These are phyloP conservation scores for Pestalotiopsis sp. DNA, from an alignment of 2,329 filamentous ascomycete species.

Conservation along the genomic window DNA sequence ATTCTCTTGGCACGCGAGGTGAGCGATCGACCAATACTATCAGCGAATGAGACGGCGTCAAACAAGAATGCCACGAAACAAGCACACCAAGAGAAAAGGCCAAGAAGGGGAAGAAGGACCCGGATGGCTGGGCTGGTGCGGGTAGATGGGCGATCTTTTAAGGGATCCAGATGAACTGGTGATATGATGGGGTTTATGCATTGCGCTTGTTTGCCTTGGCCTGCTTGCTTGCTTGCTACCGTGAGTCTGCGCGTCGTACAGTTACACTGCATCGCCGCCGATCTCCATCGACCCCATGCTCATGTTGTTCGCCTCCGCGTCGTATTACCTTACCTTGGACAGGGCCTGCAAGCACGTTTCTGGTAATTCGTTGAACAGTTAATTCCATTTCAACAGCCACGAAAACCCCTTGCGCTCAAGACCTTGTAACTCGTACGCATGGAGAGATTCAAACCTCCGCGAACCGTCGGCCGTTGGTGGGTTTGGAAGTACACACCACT, in stretches of 20 bases:
- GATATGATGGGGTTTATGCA: not conserved
- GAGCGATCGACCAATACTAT: not conserved
- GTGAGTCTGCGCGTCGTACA: not conserved
- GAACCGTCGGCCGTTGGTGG: conserved; percentile 6
- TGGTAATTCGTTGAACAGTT: not conserved
- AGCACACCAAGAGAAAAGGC: conserved; percentile 10
- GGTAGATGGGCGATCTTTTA: conserved; percentile 5
- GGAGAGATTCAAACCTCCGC: not conserved
- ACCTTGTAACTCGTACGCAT: not conserved
- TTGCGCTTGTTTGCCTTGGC: not conserved
- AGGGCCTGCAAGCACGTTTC: not conserved
- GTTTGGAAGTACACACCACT: not conserved
- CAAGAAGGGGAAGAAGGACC: conserved; percentile 1
- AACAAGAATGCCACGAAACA: not conserved
- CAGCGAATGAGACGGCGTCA: not conserved
- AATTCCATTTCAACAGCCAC: not conserved
- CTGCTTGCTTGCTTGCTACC: not conserved
- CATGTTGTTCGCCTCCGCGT: not conserved
- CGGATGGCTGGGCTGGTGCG: not conserved
- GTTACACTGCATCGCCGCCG: not conserved
- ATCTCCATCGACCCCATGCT: not conserved
- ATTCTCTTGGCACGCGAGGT: conserved; percentile 2
- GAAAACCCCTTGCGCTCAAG: not conserved
- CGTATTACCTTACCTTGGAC: not conserved
- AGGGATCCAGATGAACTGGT: not conserved